Percentiles rank a stretch among this genome's conserved stretches.
phyloP scores from a whole-genome alignment of 2,329 filamentous ascomycete species.

The Leptographium lundbergii region DNA sequence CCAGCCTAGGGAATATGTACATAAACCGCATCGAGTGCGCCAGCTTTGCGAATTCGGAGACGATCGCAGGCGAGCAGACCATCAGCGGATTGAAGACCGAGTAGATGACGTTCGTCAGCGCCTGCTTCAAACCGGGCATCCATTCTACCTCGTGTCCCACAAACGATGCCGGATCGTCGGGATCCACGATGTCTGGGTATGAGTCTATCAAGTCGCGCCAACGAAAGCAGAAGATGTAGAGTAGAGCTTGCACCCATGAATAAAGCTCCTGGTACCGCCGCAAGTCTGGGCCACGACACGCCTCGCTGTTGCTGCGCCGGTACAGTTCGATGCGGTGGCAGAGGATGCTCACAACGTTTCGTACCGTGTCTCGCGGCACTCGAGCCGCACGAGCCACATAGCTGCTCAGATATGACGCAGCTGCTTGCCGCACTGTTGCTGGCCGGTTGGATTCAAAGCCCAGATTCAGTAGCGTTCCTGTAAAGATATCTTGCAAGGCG shows the following conservation, averaged over 20 bases:
- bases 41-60: conserved; percentile 81
- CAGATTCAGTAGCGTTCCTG: conserved; percentile 61
- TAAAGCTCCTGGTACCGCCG: conserved; percentile 78
- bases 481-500: conserved; percentile 68
- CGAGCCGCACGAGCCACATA: conserved; percentile 86
- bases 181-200: conserved; percentile 47
- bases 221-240: conserved; percentile 96
- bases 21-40: conserved; percentile 76
- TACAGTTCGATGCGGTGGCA: conserved; percentile 65
- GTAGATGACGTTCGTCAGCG: conserved; percentile 66
- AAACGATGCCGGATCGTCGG: conserved; percentile 47
- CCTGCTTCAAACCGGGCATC: conserved; percentile 60
- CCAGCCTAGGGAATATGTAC: conserved; percentile 78
- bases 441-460: conserved; percentile 60
- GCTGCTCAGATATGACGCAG: conserved; percentile 84
- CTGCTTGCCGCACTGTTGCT: conserved; percentile 65
- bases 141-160: conserved; percentile 65
- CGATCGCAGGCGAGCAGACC: conserved; percentile 82
- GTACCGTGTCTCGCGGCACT: conserved; percentile 63
- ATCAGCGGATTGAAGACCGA: conserved; percentile 89
- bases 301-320: conserved; percentile 56
- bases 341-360: conserved; percentile 69
- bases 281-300: conserved; percentile 74
- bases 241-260: conserved; percentile 71
- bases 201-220: conserved; percentile 78